phyloP scores from a whole-genome alignment of 108 stramenopile species.

The Cyclostephanos tholiformis region DNA sequence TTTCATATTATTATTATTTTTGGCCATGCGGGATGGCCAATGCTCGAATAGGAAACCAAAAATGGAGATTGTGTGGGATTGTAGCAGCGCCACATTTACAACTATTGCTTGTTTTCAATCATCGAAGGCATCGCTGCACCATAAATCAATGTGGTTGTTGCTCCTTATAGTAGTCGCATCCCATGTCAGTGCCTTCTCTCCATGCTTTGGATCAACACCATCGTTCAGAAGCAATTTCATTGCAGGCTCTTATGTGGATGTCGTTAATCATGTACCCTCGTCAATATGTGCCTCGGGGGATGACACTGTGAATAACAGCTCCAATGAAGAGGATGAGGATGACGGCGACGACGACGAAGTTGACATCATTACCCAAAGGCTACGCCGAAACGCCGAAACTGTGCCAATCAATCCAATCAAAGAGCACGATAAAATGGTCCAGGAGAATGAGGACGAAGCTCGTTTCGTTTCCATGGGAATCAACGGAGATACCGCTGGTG shows the following conservation, averaged over 20 bases:
- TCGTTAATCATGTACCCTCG: not conserved
- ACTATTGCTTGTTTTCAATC: not conserved
- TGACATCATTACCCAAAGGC: constrained; percentile 38
- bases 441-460: constrained; percentile 45
- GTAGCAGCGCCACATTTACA: not conserved
- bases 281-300: constrained; percentile 1
- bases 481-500: constrained; percentile 10
- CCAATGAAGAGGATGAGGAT: constrained; percentile 5
- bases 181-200: not conserved
- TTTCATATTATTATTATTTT: too few species aligned
- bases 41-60: not conserved
- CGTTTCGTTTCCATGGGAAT: constrained; percentile 1
- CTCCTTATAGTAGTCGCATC: not conserved
- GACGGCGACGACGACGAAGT: constrained; percentile 29
- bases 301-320: constrained; percentile 8
- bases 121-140: not conserved
- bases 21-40: not conserved
- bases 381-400: constrained; percentile 31
- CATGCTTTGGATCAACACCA: not conserved
- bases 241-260: not conserved
- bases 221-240: not conserved
- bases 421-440: constrained; percentile 48
- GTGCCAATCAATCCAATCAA: constrained; percentile 44
- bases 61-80: not conserved
- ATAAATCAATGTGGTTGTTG: not conserved